Evolutionary conservation across 257 asterid species (phyloP).

Genomic region (Ophiorrhiza pumila): DNA sequence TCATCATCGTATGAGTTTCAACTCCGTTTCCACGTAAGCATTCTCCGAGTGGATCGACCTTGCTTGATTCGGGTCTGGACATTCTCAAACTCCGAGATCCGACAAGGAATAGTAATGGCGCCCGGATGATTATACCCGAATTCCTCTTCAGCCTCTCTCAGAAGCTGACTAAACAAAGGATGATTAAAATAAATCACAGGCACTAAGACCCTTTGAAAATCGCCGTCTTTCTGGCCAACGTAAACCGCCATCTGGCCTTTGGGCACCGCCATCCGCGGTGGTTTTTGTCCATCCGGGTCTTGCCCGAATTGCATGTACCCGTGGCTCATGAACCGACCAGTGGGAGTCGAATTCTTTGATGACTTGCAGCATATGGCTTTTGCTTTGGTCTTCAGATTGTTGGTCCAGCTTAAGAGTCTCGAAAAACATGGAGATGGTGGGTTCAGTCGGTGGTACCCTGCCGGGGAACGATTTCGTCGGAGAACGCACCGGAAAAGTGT

Average conservation of each 20-base stretch:
- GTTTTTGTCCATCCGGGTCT: constrained; percentile 30
- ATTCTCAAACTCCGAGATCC: constrained; percentile 86
- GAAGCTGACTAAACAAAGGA: constrained; percentile 70
- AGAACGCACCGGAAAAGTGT: constrained; percentile 46
- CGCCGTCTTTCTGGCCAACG: constrained; percentile 71
- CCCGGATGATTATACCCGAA: constrained; percentile 85
- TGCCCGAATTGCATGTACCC: constrained; percentile 50
- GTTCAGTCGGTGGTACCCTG: constrained; percentile 31
- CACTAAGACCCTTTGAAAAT: constrained; percentile 54
- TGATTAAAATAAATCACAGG: constrained; percentile 74
- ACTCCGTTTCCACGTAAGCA: constrained; percentile 36
- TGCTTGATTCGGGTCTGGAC: constrained; percentile 74
- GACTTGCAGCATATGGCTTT: constrained; percentile 35
- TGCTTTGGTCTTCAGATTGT: constrained; percentile 44
- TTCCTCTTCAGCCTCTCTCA: constrained; percentile 65
- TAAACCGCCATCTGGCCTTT: constrained; percentile 81
- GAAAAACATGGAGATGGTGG: constrained; percentile 20
- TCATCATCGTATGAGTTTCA: constrained; percentile 2
- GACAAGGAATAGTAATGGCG: constrained; percentile 81
- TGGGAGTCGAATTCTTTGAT: constrained; percentile 12
- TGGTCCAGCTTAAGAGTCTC: constrained; percentile 44
- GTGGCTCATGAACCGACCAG: constrained; percentile 24
- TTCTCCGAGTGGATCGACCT: constrained; percentile 42
- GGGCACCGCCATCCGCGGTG: constrained; percentile 40
- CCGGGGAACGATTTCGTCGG: constrained; percentile 31